phyloP scores from a whole-genome alignment of 208 protist species.

The Leishmania amazonensis region DNA sequence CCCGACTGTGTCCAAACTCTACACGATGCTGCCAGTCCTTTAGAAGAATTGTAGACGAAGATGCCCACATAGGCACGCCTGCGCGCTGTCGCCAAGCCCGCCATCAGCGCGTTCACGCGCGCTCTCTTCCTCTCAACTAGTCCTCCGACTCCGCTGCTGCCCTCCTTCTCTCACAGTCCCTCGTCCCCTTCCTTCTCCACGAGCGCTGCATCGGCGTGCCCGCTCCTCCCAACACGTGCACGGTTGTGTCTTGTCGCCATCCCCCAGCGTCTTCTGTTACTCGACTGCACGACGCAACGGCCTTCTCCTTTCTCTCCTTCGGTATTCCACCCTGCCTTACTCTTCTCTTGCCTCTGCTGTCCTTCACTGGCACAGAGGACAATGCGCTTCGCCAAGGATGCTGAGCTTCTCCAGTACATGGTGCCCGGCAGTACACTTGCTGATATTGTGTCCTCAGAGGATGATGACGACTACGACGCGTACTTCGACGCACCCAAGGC shows the following conservation, averaged over 20 bases:
- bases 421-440: constrained; percentile 74
- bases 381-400: constrained; percentile 20
- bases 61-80: too few relatives aligned
- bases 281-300: neutral
- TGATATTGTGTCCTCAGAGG: constrained; percentile 65
- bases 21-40: neutral
- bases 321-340: neutral
- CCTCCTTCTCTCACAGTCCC: neutral
- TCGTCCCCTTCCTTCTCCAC: neutral
- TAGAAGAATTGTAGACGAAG: neutral
- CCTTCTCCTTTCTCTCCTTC: neutral
- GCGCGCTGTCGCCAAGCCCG: neutral
- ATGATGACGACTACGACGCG: constrained; percentile 51
- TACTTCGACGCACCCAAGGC: constrained; percentile 51
- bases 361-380: neutral
- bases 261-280: neutral
- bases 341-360: neutral
- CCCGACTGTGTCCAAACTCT: neutral
- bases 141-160: neutral
- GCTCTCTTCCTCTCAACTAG: neutral
- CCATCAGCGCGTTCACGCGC: neutral
- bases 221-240: neutral
- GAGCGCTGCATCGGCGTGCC: neutral
- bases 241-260: neutral
- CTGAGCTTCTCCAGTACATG: constrained; percentile 81